Evolutionary conservation across 345 rosid genomes (phyloP).

Genomic region (Euclidium syriacum): DNA sequence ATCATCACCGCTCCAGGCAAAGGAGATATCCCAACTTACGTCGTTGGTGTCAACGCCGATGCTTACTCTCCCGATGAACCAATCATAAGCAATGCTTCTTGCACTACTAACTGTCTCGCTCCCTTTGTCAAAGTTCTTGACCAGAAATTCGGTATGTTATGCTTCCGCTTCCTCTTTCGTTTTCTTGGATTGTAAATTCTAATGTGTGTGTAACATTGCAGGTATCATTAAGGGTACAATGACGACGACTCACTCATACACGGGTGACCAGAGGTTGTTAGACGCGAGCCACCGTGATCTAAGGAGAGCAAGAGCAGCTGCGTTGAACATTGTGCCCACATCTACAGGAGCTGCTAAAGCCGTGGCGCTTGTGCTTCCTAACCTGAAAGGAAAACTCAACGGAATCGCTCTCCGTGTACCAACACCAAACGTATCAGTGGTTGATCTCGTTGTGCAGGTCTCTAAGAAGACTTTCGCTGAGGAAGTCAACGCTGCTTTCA

Average conservation of each 20-base stretch:
- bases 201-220: conserved; percentile 17
- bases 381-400: conserved; percentile 86
- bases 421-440: conserved; percentile 92
- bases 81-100: conserved; percentile 94
- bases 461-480: conserved; percentile 90
- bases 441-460: conserved; percentile 90
- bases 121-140: conserved; percentile 98
- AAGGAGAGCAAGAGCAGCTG: conserved; percentile 97
- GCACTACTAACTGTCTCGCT: conserved; percentile 98
- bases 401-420: conserved; percentile 98
- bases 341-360: conserved; percentile 98
- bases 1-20: conserved; percentile 94
- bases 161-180: neutral
- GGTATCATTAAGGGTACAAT: conserved; percentile 98
- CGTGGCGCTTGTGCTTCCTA: conserved; percentile 88
- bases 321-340: conserved; percentile 89
- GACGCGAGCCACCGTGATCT: conserved; percentile 97
- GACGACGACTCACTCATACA: conserved; percentile 99
- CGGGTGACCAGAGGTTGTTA: conserved; percentile 90
- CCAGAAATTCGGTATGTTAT: conserved; percentile 73
- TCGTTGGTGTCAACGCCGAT: conserved; percentile 89
- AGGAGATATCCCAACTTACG: conserved; percentile 95
- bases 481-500: conserved; percentile 89
- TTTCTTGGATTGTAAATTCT: neutral
- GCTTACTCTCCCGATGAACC: conserved; percentile 61